Conservation (phyloP, 2,329 filamentous ascomycete species). For the Aschersonia sp. region DNA sequence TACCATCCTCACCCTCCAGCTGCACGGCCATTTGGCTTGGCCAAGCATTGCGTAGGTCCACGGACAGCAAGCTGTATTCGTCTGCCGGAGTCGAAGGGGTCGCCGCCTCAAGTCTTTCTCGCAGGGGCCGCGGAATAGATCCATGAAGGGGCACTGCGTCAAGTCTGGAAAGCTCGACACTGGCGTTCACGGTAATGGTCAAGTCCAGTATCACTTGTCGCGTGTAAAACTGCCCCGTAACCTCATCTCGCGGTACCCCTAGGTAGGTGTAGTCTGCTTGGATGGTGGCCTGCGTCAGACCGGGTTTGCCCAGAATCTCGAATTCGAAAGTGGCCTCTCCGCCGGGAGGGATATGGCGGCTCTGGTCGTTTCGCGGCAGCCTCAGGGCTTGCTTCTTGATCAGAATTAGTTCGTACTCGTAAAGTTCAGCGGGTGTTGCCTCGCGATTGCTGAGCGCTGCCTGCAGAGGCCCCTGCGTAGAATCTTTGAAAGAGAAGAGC, state of each 20-base stretch:
- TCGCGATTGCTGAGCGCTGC: conserved; percentile 62
- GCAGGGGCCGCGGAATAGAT: conserved; percentile 46
- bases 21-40: conserved; percentile 60
- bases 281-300: conserved; percentile 62
- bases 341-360: conserved; percentile 50
- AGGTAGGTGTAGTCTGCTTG: conserved; percentile 79
- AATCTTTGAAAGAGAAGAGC: conserved; percentile 80
- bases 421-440: conserved; percentile 61
- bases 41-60: conserved; percentile 86
- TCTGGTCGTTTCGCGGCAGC: conserved; percentile 34
- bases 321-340: conserved; percentile 60
- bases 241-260: conserved; percentile 51
- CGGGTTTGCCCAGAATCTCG: conserved; percentile 75
- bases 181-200: conserved; percentile 82
- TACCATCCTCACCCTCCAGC: conserved; percentile 37
- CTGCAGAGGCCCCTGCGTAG: conserved; percentile 64
- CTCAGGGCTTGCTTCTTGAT: conserved; percentile 58
- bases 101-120: conserved; percentile 29
- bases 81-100: conserved; percentile 34
- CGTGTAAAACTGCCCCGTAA: conserved; percentile 66
- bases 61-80: conserved; percentile 56
- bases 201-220: conserved; percentile 69
- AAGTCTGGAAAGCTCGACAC: conserved; percentile 65
- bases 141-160: conserved; percentile 64
- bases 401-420: conserved; percentile 73